Evolutionary conservation across 441 rosid genomes (phyloP), one percentile per base, ranked within the genome.

Genomic region (Bruguiera hainesii): DNA sequence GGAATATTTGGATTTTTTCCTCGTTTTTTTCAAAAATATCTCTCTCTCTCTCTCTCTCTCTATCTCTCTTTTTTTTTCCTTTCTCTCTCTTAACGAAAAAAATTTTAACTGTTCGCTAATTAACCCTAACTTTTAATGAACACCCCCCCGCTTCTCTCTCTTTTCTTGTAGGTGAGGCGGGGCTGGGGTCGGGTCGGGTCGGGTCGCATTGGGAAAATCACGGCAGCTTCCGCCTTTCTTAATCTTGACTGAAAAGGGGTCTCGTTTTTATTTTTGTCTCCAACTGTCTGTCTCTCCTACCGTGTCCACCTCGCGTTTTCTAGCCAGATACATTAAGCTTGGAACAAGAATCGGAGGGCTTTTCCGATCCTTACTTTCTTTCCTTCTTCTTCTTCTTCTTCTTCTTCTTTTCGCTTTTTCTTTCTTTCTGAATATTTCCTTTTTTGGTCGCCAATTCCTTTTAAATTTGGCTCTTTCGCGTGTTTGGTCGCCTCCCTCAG

Each of bases 241-340:
- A 21, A 48, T 7, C 69, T 37, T 59, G 18, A 66, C 55, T 30
- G 59, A 50, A 58, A 64, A 29, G 30, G 69, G 21, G 64, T 8
- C 28, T 58, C 6, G 16, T 18, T 48, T 39, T 37, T 51, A 19
- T 18, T 61, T 64, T 5, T 16, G 25, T 51, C n/a, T 49, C 73
- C 75, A 82, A 83, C 90, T 78, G 87, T 82, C 80, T 3, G 48
- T 11, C 18, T 23, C 28, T 55, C 67, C 78, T 73, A 73, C 89
- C 90, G 89, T 84, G 93, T 87, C 60, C 65, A 70, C 50, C 83
- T 87, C 91, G 91, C 91, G 89, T 85, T 60, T 35, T 69, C 77
- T 55, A 55, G 58, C 29, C 25, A 23, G 28, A 55, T 1, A 23
- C 29, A 55, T 55, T 55, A 26, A 55, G 58, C 23, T n/a, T 9